Evolutionary conservation across 2,329 filamentous ascomycete genomes (phyloP).

Genomic region (Thelonectria olida): DNA sequence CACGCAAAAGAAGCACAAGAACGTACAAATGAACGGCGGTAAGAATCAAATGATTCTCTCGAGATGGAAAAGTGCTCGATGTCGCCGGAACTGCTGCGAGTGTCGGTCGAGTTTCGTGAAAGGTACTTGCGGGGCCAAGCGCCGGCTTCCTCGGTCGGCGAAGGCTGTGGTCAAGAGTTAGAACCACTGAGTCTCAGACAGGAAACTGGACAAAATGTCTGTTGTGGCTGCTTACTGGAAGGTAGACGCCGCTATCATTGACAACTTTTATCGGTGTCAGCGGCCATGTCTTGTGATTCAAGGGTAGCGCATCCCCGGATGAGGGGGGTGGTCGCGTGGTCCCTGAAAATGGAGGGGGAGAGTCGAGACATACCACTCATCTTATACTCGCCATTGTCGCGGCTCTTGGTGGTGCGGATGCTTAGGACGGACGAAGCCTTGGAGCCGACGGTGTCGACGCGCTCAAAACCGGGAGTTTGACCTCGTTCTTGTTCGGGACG

Average conservation of each 20-base stretch:
- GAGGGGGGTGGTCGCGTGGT: slow-evolving; percentile 24
- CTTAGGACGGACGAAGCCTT: slow-evolving; percentile 70
- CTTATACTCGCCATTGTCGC: slow-evolving; percentile 78
- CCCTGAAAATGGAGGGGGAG: neutral
- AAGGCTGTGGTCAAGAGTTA: slow-evolving; percentile 68
- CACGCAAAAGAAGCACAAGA: neutral
- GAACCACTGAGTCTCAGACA: neutral
- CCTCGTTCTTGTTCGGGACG: slow-evolving; percentile 49
- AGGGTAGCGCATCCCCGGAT: slow-evolving; percentile 19
- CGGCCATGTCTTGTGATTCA: slow-evolving; percentile 36
- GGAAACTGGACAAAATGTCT: neutral
- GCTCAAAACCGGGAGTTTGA: slow-evolving; percentile 60
- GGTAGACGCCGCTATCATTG: slow-evolving; percentile 93
- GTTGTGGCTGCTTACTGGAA: slow-evolving; percentile 74
- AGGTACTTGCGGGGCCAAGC: slow-evolving; percentile 75
- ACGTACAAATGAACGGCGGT: slow-evolving; percentile 92
- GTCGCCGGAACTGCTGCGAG: slow-evolving; percentile 73
- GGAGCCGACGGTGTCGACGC: slow-evolving; percentile 69
- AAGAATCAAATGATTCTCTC: slow-evolving; percentile 96
- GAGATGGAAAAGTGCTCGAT: slow-evolving; percentile 96
- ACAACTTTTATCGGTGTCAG: slow-evolving; percentile 71
- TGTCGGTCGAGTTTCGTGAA: slow-evolving; percentile 62
- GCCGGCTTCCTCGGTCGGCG: slow-evolving; percentile 83
- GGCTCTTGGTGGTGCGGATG: slow-evolving; percentile 67
- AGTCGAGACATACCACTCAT: slow-evolving; percentile 72